Evolutionary conservation across 768 basidiomycete genomes (phyloP), one percentile per base, ranked within the genome.

Genomic region (Termitomyces sp.): DNA sequence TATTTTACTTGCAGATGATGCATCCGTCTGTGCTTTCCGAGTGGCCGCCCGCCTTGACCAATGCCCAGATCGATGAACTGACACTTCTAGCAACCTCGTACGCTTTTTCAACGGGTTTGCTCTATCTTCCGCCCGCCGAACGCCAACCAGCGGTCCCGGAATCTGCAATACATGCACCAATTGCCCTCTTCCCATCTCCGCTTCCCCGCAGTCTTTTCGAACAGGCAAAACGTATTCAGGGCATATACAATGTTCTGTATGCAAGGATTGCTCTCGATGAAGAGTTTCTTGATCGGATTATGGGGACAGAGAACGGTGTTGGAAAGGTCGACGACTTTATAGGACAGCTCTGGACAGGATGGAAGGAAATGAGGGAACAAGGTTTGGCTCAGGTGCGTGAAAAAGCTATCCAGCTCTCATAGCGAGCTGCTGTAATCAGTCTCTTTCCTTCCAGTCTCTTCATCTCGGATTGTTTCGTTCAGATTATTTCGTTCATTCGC

Each of bases 381-480:
- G 84, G 84, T 6, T 62, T 77, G 32, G 67, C 65, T 51, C 77
- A 79, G 70, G 80, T 79, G 58, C 50, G 62, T 38, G 26, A 9
- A 26, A n/a, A 11, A 22, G 10, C 12, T 17, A 9, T 26, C 45
- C 6, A n/a, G 5, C 42, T 35, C 26, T 21, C 10, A 32, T 9
- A 44, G 26, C 54, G 58, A 59, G 24, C 22, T 45, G 15, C 26
- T 43, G 2, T 34, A 52, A 37, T 44, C 30, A 45, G 41, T 5
- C 9, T 40, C 22, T 28, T 53, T 24, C 5, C 8, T 44, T 54
- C 19, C 56, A 98, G 94, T 81, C 83, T 0, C 72, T 90, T 45
- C 90, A 97, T 57, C 80, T 98, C 6, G 94, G 95, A 19, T 71
- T 99, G 19, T 97, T 96, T 71, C 80, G 96, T 53, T 97, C 94